A percentile compares a stretch with the other conserved stretches of the same genome.
phyloP scores from a whole-genome alignment of 768 basidiomycete genomes.

The Tulasnella sp. region DNA sequence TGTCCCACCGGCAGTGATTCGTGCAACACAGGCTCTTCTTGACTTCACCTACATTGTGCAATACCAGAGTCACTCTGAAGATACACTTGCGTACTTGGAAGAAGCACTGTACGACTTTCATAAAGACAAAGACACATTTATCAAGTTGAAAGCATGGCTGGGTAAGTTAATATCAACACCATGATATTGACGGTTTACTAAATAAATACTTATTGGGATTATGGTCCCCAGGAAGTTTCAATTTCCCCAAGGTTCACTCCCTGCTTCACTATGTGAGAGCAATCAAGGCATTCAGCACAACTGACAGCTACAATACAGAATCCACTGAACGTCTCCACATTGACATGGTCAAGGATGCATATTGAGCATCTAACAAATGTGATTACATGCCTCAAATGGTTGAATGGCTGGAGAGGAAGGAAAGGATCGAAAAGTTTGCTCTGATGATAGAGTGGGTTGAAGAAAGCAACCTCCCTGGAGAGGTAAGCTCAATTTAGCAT shows the following conservation, averaged over 20 bases:
- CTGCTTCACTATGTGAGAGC: constrained; percentile 19
- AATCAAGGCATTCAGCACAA: constrained; percentile 18
- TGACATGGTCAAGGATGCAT: constrained; percentile 9
- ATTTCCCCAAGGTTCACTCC: constrained; percentile 24
- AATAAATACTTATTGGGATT: no score
- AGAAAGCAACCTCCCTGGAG: constrained; percentile 21
- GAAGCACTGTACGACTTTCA: no score
- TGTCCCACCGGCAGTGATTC: no score
- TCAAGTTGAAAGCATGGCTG: no score
- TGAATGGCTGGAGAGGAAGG: constrained; percentile 6
- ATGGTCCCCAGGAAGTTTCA: constrained; percentile 15
- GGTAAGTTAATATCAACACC: no score
- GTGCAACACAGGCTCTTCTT: no score
- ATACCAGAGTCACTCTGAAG: no score
- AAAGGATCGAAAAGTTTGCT: background rate
- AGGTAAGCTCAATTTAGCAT: background rate
- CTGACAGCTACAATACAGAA: constrained; percentile 25
- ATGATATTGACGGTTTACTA: no score
- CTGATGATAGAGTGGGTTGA: constrained; percentile 17
- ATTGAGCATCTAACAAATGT: background rate
- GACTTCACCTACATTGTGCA: no score
- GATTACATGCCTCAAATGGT: constrained; percentile 3
- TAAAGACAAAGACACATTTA: no score
- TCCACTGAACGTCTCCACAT: constrained; percentile 22
- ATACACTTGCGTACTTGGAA: no score